Evolutionary conservation across 805 yeast species (phyloP), one percentile per base, ranked within the genome.

Genomic region (Wilhelminamyces savonicus): DNA sequence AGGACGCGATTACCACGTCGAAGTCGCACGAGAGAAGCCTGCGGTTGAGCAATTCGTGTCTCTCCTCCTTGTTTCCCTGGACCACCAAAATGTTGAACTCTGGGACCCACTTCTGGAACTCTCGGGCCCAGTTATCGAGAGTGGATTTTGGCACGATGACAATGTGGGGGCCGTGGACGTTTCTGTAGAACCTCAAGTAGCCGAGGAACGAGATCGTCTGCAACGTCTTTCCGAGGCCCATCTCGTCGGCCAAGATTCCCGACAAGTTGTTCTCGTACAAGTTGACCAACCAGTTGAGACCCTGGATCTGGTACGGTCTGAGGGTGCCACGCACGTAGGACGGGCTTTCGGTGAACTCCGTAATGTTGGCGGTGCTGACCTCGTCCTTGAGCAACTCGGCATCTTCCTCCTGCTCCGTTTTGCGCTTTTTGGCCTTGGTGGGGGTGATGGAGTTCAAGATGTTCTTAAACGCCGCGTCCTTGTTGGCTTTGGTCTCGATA

Each of bases 141-240:
- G 94, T 82, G 2, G 86, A 78, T 54, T 82, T 82, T 4, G 94
- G 94, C 2, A 81, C 82, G 45, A 82, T 71, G 13, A 82, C 79
- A 37, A 82, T 62, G 50, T 76, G 84, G 3, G 94, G 94, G 3
- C 92, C 92, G 23, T 64, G 66, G 18, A 71, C 63, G 19, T 70
- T 62, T 40, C 69, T 74, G 31, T 76, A 53, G 46, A 74, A 80
- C 37, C 92, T 65, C 24, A 82, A 57, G 47, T 78, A 82, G 2
- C 90, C 90, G 26, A 82, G 54, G 39, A 79, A 78, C 6, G 90
- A 74, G 39, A 82, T 82, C 0, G 90, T 82, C 52, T 82, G 92
- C 34, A 82, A 58, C 3, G 92, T 82, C 50, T 82, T 82, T 43
- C 92, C 92, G 37, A 82, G 57, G 2, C 92, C 92, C 92, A 82